Percentiles rank a stretch among this genome's conserved stretches.
Evolutionary conservation across 225 moss, liverwort and hornwort species (phyloP).

Genomic region (Thuidium tamariscinum): DNA sequence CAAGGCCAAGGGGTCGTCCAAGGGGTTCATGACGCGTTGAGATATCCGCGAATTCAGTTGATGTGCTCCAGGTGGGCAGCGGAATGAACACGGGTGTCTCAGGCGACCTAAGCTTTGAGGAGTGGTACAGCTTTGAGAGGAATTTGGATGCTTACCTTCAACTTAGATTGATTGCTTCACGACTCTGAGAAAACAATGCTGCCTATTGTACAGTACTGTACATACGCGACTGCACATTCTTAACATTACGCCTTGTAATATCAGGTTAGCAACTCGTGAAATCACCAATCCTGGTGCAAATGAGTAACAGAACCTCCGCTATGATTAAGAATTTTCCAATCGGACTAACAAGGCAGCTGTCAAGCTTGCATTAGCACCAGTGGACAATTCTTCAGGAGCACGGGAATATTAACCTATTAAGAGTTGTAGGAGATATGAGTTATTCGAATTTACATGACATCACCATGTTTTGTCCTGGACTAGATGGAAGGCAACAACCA

Average conservation of each 20-base stretch:
- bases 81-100: background rate
- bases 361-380: background rate
- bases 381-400: background rate
- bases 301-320: background rate
- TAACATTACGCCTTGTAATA: background rate
- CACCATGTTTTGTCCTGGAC: background rate
- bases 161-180: background rate
- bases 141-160: background rate
- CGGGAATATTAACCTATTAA: background rate
- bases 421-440: background rate
- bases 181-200: background rate
- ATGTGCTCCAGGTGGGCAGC: background rate
- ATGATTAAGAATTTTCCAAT: background rate
- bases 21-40: conserved; percentile 1
- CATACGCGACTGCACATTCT: background rate
- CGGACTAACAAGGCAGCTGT: background rate
- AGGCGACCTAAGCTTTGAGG: background rate
- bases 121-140: background rate
- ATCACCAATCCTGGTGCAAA: background rate
- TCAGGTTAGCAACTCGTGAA: background rate
- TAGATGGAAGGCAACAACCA: background rate
- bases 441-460: too few relatives aligned
- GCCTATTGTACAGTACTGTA: background rate
- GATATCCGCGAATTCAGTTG: background rate
- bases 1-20: background rate